Percentiles rank a stretch among this genome's conserved stretches.
These are phyloP conservation scores for Bryum argenteum DNA, from an alignment of 225 moss, liverwort and hornwort species.

Conservation along the genomic window DNA sequence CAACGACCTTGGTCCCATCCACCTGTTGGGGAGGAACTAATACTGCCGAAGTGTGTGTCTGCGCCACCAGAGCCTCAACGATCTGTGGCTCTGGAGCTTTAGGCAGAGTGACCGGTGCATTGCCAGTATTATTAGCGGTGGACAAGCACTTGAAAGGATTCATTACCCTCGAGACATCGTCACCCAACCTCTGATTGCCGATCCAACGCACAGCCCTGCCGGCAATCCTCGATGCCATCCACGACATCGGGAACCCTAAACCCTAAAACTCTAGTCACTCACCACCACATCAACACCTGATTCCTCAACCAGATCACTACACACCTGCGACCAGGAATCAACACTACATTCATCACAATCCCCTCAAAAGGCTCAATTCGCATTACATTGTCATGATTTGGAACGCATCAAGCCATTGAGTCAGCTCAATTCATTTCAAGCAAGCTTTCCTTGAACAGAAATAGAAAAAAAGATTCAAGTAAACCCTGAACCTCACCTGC, in stretches of 20 bases:
- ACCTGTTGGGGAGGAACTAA: slow-evolving; percentile 38
- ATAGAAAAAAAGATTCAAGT: no score
- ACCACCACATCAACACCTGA: slow-evolving; percentile 11
- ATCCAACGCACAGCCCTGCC: slow-evolving; percentile 34
- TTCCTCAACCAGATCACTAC: background rate
- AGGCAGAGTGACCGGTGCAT: slow-evolving; percentile 15
- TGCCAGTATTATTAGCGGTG: slow-evolving; percentile 21
- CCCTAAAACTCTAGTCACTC: slow-evolving; percentile 18
- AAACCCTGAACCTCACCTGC: no score
- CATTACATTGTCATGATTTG: no score
- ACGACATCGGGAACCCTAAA: slow-evolving; percentile 38
- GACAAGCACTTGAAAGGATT: slow-evolving; percentile 19
- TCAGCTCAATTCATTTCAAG: no score
- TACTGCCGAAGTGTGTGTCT: slow-evolving; percentile 46
- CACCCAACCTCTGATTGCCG: slow-evolving; percentile 30
- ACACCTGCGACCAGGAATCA: background rate
- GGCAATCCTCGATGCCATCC: slow-evolving; percentile 35
- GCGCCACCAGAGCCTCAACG: slow-evolving; percentile 16
- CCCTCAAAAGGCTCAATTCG: no score
- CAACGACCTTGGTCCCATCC: slow-evolving; percentile 32
- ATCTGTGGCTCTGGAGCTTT: slow-evolving; percentile 30
- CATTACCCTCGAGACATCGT: slow-evolving; percentile 21
- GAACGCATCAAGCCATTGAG: no score
- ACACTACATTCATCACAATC: no score
- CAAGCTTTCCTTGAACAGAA: no score